These are phyloP conservation scores for Limonium bicolor DNA, from an alignment of 148 eudicot species.

Conservation along the genomic window DNA sequence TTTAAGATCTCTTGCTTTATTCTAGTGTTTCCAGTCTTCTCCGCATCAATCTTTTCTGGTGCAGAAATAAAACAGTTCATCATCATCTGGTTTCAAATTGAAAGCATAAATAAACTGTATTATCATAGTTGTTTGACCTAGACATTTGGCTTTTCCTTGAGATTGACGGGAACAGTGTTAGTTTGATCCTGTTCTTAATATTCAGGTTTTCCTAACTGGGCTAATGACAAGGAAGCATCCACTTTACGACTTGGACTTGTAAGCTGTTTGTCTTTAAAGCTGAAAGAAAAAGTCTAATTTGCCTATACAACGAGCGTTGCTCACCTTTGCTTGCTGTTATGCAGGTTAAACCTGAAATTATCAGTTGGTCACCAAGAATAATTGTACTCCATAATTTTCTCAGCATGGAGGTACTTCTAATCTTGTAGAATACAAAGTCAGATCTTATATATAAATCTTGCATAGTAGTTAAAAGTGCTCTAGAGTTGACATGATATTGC, in stretches of 20 bases:
- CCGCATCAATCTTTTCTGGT: too few relatives aligned
- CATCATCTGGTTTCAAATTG: too few relatives aligned
- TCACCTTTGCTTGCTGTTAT: slow-evolving; percentile 7
- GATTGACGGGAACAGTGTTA: not conserved
- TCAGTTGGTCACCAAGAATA: slow-evolving; percentile 79
- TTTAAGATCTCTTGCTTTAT: too few relatives aligned
- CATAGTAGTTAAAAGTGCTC: too few relatives aligned
- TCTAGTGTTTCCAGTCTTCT: too few relatives aligned
- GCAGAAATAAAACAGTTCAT: too few relatives aligned
- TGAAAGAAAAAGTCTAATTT: not conserved
- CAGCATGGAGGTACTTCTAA: slow-evolving; percentile 67
- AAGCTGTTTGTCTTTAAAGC: slow-evolving; percentile 14
- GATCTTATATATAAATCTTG: too few relatives aligned
- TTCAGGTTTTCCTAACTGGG: slow-evolving; percentile 45
- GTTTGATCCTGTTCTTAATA: not conserved
- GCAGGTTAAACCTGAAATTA: slow-evolving; percentile 79
- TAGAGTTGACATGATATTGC: too few relatives aligned
- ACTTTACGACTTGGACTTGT: slow-evolving; percentile 71
- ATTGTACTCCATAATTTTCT: slow-evolving; percentile 69
- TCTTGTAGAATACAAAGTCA: too few relatives aligned
- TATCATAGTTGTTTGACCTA: too few relatives aligned
- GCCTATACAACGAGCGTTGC: not conserved
- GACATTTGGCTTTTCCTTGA: not conserved
- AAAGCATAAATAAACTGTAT: too few relatives aligned
- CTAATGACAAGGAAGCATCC: slow-evolving; percentile 57